A percentile compares a stretch with the other conserved stretches of the same genome.
These are phyloP conservation scores for Delitschia confertaspora DNA, from an alignment of 495 filamentous ascomycete genomes.

Conservation along the genomic window DNA sequence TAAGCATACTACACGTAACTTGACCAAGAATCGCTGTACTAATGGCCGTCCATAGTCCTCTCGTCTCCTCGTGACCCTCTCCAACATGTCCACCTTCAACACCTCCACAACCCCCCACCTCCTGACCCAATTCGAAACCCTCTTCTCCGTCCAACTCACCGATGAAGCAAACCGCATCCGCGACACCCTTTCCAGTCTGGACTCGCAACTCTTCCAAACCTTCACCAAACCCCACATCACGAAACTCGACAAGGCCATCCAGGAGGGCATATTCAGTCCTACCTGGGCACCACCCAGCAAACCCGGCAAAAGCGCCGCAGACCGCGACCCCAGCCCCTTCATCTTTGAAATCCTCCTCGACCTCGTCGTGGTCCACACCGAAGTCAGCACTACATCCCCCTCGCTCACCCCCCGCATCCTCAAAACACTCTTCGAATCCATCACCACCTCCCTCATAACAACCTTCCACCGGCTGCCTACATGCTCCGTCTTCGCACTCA, in stretches of 20 bases:
- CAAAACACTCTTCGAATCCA: slow-evolving; percentile 68
- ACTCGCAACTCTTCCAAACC: slow-evolving; percentile 77
- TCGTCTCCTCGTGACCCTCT: slow-evolving; percentile 72
- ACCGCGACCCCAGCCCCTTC: slow-evolving; percentile 73
- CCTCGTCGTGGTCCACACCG: slow-evolving; percentile 82
- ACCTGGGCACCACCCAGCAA: slow-evolving; percentile 56
- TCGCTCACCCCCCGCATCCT: slow-evolving; percentile 62
- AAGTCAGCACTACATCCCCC: slow-evolving; percentile 66
- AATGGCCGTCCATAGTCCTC: slow-evolving; percentile 5
- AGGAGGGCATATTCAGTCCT: slow-evolving; percentile 57
- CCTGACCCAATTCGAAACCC: slow-evolving; percentile 75
- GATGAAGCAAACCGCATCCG: slow-evolving; percentile 84
- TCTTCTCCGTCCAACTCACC: slow-evolving; percentile 82
- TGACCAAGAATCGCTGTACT: background rate
- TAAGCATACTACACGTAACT: background rate
- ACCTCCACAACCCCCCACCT: slow-evolving; percentile 70
- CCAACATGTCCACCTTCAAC: slow-evolving; percentile 74
- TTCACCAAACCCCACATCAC: slow-evolving; percentile 70
- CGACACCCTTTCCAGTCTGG: slow-evolving; percentile 82
- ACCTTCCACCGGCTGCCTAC: slow-evolving; percentile 51
- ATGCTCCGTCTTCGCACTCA: slow-evolving; percentile 71
- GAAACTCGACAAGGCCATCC: slow-evolving; percentile 53
- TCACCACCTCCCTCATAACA: slow-evolving; percentile 42
- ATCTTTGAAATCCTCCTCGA: slow-evolving; percentile 74
- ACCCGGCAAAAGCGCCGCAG: slow-evolving; percentile 35